Evolutionary conservation across 2,329 filamentous ascomycete genomes (phyloP).

Genomic region (Zymoseptoria ardabiliae): DNA sequence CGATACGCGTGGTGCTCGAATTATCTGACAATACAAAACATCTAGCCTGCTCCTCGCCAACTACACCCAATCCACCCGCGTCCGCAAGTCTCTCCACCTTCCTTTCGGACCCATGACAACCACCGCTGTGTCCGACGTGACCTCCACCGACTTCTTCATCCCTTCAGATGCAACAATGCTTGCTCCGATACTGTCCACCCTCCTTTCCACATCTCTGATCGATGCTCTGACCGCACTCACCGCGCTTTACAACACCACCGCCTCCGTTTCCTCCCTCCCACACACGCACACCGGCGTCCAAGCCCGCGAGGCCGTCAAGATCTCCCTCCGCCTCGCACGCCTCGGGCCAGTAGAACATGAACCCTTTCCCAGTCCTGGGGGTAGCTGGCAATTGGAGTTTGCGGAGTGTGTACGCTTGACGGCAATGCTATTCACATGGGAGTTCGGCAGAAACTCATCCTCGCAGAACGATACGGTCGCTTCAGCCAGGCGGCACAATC

Average conservation of each 20-base stretch:
- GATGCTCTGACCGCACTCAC: conserved; percentile 13
- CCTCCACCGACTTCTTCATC: conserved; percentile 6
- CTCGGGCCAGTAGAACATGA: not conserved
- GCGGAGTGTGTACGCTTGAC: conserved; percentile 9
- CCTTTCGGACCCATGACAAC: conserved; percentile 8
- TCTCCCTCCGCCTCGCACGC: conserved; percentile 8
- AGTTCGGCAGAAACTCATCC: conserved; percentile 9
- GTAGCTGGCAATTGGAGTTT: conserved; percentile 7
- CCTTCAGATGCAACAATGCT: conserved; percentile 7
- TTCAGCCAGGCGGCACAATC: conserved; percentile 7
- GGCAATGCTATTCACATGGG: conserved; percentile 12
- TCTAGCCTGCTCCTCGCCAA: conserved; percentile 10
- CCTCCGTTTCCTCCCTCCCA: conserved; percentile 3
- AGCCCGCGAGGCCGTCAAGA: conserved; percentile 9
- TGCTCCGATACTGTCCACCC: conserved; percentile 1
- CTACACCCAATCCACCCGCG: conserved; percentile 5
- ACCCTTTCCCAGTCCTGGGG: not conserved
- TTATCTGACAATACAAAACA: not conserved
- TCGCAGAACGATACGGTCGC: conserved; percentile 8
- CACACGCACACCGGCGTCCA: conserved; percentile 10
- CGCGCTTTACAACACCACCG: conserved; percentile 9
- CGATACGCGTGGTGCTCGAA: not conserved
- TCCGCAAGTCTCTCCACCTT: conserved; percentile 7
- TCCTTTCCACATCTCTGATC: conserved; percentile 1
- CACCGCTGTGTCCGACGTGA: conserved; percentile 8